Evolutionary conservation across 345 rosid genomes (phyloP).

Genomic region (Luvunga scandens): DNA sequence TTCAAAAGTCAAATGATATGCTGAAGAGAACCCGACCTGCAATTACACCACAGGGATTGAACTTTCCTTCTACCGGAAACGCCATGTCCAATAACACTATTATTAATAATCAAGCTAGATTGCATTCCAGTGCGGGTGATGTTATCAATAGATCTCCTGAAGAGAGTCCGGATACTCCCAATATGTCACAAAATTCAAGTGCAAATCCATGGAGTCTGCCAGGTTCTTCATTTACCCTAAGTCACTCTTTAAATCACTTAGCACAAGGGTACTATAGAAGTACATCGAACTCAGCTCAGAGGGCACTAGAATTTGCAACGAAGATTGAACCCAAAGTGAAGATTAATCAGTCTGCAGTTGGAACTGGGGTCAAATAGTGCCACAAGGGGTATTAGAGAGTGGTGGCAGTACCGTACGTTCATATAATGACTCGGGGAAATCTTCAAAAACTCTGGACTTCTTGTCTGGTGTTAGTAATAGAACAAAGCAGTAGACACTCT

Average conservation of each 20-base stretch:
- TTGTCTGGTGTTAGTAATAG: slow-evolving; percentile 40
- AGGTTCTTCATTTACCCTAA: slow-evolving; percentile 22
- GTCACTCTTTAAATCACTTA: slow-evolving; percentile 29
- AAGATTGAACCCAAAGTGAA: slow-evolving; percentile 49
- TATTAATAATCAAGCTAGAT: slow-evolving; percentile 8
- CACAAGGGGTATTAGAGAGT: slow-evolving; percentile 11
- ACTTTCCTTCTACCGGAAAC: slow-evolving; percentile 1
- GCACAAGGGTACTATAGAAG: slow-evolving; percentile 19
- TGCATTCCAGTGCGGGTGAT: slow-evolving; percentile 15
- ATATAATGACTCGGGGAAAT: slow-evolving; percentile 17
- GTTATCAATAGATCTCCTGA: slow-evolving; percentile 18
- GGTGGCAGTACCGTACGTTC: neutral
- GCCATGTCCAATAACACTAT: slow-evolving; percentile 9
- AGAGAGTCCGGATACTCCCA: slow-evolving; percentile 18
- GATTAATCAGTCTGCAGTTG: slow-evolving; percentile 24
- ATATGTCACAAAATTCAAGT: slow-evolving; percentile 17
- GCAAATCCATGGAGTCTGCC: slow-evolving; percentile 18
- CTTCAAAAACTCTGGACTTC: slow-evolving; percentile 55
- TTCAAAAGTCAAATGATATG: slow-evolving; percentile 11
- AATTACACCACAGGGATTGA: neutral
- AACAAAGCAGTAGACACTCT: slow-evolving; percentile 10
- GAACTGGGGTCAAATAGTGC: slow-evolving; percentile 15
- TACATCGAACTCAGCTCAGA: slow-evolving; percentile 41
- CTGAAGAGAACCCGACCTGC: slow-evolving; percentile 22
- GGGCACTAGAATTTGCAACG: slow-evolving; percentile 56